Conservation (phyloP, 352 stramenopile genomes). For the Phytophthora pseudosyringae region DNA sequence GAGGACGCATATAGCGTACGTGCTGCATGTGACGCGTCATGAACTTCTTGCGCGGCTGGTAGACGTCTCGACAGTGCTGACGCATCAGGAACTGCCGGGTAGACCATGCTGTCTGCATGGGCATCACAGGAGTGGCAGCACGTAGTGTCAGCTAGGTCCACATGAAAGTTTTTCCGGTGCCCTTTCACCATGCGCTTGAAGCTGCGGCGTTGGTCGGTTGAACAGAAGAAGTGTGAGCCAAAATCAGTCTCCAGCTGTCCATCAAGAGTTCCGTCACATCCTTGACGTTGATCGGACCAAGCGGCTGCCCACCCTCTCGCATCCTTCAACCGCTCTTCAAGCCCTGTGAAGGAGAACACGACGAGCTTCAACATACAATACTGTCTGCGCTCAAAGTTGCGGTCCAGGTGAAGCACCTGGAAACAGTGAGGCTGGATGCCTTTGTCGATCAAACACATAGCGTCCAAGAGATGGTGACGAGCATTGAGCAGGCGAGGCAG, state of each 20-base stretch:
- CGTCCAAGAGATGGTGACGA: slow-evolving; percentile 31
- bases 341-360: slow-evolving; percentile 21
- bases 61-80: slow-evolving; percentile 38
- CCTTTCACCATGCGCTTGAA: slow-evolving; percentile 30
- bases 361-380: slow-evolving; percentile 31
- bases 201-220: background rate
- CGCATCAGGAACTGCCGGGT: slow-evolving; percentile 33
- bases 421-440: slow-evolving; percentile 37
- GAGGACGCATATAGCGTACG: slow-evolving; percentile 27
- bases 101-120: slow-evolving; percentile 34
- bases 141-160: slow-evolving; percentile 27
- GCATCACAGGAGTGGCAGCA: slow-evolving; percentile 30
- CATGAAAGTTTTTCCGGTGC: slow-evolving; percentile 33
- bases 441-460: slow-evolving; percentile 36
- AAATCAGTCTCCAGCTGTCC: slow-evolving; percentile 21
- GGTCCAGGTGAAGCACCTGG: slow-evolving; percentile 34
- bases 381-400: slow-evolving; percentile 35
- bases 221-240: slow-evolving; percentile 28
- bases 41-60: slow-evolving; percentile 38
- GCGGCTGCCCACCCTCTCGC: background rate
- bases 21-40: slow-evolving; percentile 40
- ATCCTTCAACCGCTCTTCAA: slow-evolving; percentile 12
- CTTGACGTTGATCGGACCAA: slow-evolving; percentile 25
- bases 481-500: slow-evolving; percentile 27
- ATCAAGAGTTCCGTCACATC: slow-evolving; percentile 30